Evolutionary conservation across 495 filamentous ascomycete species (phyloP).

Genomic region (Polyplosphaeria fusca): DNA sequence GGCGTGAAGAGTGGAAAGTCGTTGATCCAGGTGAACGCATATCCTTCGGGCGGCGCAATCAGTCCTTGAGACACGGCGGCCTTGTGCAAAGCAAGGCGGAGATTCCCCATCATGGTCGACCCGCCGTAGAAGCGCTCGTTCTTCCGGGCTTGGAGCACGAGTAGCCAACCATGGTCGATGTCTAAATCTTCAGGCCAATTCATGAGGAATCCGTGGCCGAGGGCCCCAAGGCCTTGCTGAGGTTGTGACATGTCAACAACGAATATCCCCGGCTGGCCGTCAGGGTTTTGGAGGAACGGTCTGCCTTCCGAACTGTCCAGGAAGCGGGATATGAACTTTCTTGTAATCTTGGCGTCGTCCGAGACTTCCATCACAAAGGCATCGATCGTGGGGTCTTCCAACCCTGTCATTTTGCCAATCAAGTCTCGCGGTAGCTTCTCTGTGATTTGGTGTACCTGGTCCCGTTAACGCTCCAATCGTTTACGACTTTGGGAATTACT

Average conservation of each 20-base stretch:
- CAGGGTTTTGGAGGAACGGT: slow-evolving; percentile 60
- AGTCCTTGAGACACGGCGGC: slow-evolving; percentile 59
- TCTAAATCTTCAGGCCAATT: slow-evolving; percentile 52
- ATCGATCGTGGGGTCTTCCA: slow-evolving; percentile 65
- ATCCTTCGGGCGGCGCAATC: slow-evolving; percentile 52
- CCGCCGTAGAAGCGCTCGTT: slow-evolving; percentile 59
- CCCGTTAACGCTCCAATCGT: slow-evolving; percentile 24
- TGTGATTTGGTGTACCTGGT: slow-evolving; percentile 61
- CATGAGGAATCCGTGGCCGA: slow-evolving; percentile 72
- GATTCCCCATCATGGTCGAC: slow-evolving; percentile 74
- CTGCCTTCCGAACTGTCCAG: slow-evolving; percentile 62
- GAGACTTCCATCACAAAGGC: slow-evolving; percentile 59
- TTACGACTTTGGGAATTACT: slow-evolving; percentile 12
- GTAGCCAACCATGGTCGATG: slow-evolving; percentile 65
- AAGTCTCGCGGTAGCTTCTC: slow-evolving; percentile 64
- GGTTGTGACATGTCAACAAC: slow-evolving; percentile 67
- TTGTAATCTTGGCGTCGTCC: slow-evolving; percentile 48
- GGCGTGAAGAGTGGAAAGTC: slow-evolving; percentile 91
- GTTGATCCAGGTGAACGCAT: slow-evolving; percentile 76
- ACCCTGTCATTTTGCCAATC: slow-evolving; percentile 63
- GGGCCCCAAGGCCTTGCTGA: slow-evolving; percentile 63
- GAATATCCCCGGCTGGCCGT: slow-evolving; percentile 73
- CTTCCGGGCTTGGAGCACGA: slow-evolving; percentile 76
- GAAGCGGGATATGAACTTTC: slow-evolving; percentile 63
- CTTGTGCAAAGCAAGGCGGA: slow-evolving; percentile 68